A percentile compares a stretch with the other conserved stretches of the same genome.
Conservation (phyloP, 768 basidiomycete genomes). For the Boletus speciosus region DNA sequence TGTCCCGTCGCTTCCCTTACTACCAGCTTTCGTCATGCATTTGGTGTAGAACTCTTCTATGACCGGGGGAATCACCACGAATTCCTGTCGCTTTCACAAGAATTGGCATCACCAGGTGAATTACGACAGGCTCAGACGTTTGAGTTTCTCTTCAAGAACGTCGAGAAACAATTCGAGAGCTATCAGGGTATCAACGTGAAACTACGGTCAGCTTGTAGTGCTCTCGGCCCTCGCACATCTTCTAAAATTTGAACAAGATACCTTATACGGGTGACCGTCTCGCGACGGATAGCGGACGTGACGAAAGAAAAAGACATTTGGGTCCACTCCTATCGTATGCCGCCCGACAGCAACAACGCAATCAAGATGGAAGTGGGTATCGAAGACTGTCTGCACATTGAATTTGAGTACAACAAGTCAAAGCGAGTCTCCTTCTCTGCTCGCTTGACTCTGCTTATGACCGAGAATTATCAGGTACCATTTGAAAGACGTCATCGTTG, state of each 20-base stretch:
- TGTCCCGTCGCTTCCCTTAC: conserved; percentile 23
- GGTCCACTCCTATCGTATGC: conserved; percentile 99
- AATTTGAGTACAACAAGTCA: conserved; percentile 99
- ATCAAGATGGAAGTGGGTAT: conserved; percentile 99
- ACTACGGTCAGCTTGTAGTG: conserved; percentile 59
- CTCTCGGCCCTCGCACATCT: not conserved
- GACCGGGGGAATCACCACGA: conserved; percentile 98
- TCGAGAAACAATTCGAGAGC: conserved; percentile 98
- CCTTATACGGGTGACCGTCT: conserved; percentile 86
- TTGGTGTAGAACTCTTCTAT: conserved; percentile 72
- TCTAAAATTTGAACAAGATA: conserved; percentile 53
- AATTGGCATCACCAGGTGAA: conserved; percentile 93
- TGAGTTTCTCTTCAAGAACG: conserved; percentile 97
- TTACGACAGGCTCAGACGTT: conserved; percentile 95
- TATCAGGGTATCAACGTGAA: conserved; percentile 99
- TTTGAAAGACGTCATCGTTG: conserved; percentile 97
- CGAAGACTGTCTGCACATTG: conserved; percentile 97
- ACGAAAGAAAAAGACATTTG: conserved; percentile 91
- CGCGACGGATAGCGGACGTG: conserved; percentile 90
- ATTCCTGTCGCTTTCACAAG: conserved; percentile 92
- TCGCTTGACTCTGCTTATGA: not conserved
- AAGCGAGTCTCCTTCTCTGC: conserved; percentile 56
- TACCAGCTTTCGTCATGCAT: not conserved
- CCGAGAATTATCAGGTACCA: conserved; percentile 68
- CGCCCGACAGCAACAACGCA: conserved; percentile 94